phyloP scores from a whole-genome alignment of 2,329 filamentous ascomycete species.

The Teratosphaeria destructans region DNA sequence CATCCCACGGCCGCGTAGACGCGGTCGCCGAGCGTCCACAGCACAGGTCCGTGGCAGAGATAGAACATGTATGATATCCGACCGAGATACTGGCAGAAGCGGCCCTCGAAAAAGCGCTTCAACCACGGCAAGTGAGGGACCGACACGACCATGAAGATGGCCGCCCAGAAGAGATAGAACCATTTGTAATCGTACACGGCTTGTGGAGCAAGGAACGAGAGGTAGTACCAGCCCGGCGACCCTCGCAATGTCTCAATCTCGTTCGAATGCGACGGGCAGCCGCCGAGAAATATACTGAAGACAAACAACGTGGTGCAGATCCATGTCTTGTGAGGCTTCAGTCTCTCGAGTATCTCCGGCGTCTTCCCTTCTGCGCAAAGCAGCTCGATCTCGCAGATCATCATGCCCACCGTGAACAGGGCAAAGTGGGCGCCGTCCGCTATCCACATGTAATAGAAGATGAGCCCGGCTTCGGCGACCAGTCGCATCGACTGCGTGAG shows the following conservation, averaged over 20 bases:
- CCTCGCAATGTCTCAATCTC: conserved; percentile 41
- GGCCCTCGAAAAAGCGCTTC: conserved; percentile 48
- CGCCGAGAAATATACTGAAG: conserved; percentile 47
- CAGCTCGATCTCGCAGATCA: conserved; percentile 52
- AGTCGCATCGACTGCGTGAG: conserved; percentile 47
- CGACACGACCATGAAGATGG: conserved; percentile 45
- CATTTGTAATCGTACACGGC: conserved; percentile 24
- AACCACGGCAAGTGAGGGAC: conserved; percentile 50
- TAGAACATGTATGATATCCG: conserved; percentile 54
- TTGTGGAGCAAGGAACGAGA: conserved; percentile 41
- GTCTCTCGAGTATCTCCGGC: conserved; percentile 37
- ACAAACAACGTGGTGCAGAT: conserved; percentile 46
- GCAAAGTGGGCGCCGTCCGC: conserved; percentile 54
- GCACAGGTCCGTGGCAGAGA: conserved; percentile 52
- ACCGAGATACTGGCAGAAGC: conserved; percentile 52
- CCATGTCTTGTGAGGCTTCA: conserved; percentile 40
- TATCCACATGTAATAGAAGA: conserved; percentile 58
- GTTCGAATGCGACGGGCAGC: conserved; percentile 46
- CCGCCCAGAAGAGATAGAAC: conserved; percentile 33
- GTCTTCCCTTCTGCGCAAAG: conserved; percentile 42
- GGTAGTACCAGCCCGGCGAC: conserved; percentile 50
- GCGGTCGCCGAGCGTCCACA: conserved; percentile 51
- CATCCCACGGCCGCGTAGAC: conserved; percentile 54
- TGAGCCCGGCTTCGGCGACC: conserved; percentile 42
- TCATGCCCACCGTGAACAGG: conserved; percentile 51